phyloP scores from a whole-genome alignment of 2,329 filamentous ascomycete species.

The Microdochium nivale region DNA sequence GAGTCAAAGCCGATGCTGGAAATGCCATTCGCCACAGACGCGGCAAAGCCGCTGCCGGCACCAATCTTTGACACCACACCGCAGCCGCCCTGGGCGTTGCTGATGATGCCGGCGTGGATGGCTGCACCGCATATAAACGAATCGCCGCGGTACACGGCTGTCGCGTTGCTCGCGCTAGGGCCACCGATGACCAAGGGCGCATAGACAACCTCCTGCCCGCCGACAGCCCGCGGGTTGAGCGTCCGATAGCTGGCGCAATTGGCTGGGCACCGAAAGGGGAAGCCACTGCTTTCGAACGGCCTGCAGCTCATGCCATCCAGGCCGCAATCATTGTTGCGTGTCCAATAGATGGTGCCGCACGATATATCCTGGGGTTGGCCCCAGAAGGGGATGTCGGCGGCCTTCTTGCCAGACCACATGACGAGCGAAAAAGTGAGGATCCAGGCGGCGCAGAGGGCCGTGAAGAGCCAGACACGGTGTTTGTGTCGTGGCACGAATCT shows the following conservation, averaged over 20 bases:
- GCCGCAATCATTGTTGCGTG: conserved; percentile 61
- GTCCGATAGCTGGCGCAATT: conserved; percentile 59
- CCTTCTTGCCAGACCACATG: conserved; percentile 51
- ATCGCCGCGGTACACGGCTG: conserved; percentile 72
- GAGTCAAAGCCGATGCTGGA: conserved; percentile 72
- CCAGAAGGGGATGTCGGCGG: conserved; percentile 57
- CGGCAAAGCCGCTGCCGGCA: conserved; percentile 52
- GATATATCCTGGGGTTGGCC: conserved; percentile 56
- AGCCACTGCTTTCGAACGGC: conserved; percentile 61
- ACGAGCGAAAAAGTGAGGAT: conserved; percentile 61
- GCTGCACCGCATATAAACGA: conserved; percentile 82
- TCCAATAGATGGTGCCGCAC: conserved; percentile 66
- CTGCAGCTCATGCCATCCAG: conserved; percentile 67
- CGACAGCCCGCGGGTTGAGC: conserved; percentile 67
- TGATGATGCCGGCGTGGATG: conserved; percentile 74
- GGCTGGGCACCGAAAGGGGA: conserved; percentile 68
- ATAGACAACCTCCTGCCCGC: conserved; percentile 58
- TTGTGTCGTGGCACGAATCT: conserved; percentile 49
- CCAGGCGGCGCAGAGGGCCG: conserved; percentile 58
- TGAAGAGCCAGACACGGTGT: conserved; percentile 50
- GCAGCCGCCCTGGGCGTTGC: conserved; percentile 65
- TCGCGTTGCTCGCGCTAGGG: conserved; percentile 28
- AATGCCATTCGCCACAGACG: conserved; percentile 65
- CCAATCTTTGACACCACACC: conserved; percentile 72
- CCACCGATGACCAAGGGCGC: conserved; percentile 61